Evolutionary conservation across 495 filamentous ascomycete species (phyloP), one percentile per base, ranked within the genome.

Genomic region (Hypomontagnella monticulosa): DNA sequence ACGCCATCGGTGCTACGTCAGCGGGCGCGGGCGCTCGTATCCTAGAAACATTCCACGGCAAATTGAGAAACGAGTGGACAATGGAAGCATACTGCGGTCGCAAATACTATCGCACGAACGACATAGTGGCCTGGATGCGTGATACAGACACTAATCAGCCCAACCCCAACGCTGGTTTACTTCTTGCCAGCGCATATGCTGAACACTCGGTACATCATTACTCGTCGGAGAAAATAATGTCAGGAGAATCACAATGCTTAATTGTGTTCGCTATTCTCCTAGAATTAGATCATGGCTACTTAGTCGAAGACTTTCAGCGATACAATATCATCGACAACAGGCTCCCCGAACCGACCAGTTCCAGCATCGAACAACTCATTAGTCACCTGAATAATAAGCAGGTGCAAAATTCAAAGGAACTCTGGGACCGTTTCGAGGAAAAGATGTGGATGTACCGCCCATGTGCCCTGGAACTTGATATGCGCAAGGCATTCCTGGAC

Each of bases 211-310:
- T 44, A 3, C 27, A 52, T 20, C 37, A 16, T 37, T 47, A 12
- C 11, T 6, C 1, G 3, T 61, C 47, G 8, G 27, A 4, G 12
- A 4, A 44, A 11, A 61, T 61, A n/a, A n/a, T 11, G 42, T 37
- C 0, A 9, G 46, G 19, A 20, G 57, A 60, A 0, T 0, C n/a
- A 4, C 37, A 38, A 15, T 61, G 47, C 16, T 20, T 76, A 10
- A 62, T 75, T 14, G 72, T 79, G 0, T 76, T 79, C 48, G 60
- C 69, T 36, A 78, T 75, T 33, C 71, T 78, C 27, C 71, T 74
- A 11, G 57, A 71, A 12, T 48, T 76, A 40, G 57, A 50, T 14
- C 53, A 51, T 14, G 75, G 75, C 32, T 30, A 72, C 34, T 49
- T 75, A 19, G 71, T 77, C 41, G 38, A 72, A 12, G 38, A 43